Base-by-base conservation (phyloP, 768 basidiomycete genomes). In the Rhodocollybia butyracea region DNA sequence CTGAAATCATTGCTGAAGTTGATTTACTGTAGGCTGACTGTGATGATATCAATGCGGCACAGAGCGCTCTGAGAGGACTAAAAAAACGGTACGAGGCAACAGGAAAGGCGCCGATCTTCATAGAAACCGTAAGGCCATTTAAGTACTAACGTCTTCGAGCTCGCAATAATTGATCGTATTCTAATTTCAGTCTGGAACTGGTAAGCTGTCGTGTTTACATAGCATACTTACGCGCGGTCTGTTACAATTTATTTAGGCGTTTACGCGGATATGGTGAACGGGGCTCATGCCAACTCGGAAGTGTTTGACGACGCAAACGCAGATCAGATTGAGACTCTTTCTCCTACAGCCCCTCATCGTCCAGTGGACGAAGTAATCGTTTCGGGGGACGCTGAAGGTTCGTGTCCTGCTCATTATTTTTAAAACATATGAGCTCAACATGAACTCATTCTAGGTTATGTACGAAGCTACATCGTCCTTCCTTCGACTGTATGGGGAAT, bases 101-200 rank as follows among this genome's bases (percentile, higher is more conserved):
- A 1, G 78, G 79, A 3, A 69, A 63, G 2, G 62, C 66, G 2
- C 76, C 83, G 5, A 72, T 75, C 55, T 71, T 83, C 10, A 85
- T 89, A 17, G 83, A 89, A 61, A 86, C 85, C 0, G 86, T 84
- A 60, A 60, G 83, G 67, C 3, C 22, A 7, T 17, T 34, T 5
- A 15, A 15, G 2, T 51, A n/a, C 12, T 21, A 12, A 8, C 22
- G 2, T 21, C 26, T 30, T 30, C n/a, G n/a, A 5, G 21, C 11
- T 21, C 15, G 19, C 21, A 22, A 21, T 26, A 29, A 15, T 27
- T 11, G 11, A 41, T 36, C 22, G 15, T 24, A 2, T 27, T 21
- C 19, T 42, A 26, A 24, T 46, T 5, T 27, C 7, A 83, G 80
- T 83, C 81, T 43, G 81, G 82, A 12, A 78, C 75, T 19, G 80